phyloP scores from a whole-genome alignment of 306 rosid species.

The Oxytropis ochrocephala region DNA sequence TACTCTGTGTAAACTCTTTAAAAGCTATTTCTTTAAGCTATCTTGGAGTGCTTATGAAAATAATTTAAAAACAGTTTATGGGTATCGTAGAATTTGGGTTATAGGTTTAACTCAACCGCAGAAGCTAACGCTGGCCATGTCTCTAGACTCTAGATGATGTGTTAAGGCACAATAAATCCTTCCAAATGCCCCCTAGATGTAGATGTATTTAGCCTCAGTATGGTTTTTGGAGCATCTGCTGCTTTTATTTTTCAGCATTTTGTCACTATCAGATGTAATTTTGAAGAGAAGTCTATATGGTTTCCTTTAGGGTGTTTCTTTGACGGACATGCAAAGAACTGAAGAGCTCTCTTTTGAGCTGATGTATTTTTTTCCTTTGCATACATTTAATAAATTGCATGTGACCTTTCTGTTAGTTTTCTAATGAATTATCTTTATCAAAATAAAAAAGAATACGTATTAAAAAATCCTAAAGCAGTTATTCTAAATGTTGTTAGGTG shows the following conservation, averaged over 20 bases:
- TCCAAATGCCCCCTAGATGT: neutral
- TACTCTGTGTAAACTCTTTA: neutral
- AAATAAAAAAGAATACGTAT: neutral
- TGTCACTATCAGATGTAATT: neutral
- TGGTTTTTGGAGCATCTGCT: neutral
- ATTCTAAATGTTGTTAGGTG: neutral
- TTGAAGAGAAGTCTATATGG: neutral
- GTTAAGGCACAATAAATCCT: neutral
- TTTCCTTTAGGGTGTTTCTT: neutral
- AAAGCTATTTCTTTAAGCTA: neutral
- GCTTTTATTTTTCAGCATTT: neutral
- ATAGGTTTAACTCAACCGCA: too few relatives aligned
- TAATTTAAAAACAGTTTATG: too few relatives aligned
- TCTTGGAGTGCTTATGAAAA: neutral
- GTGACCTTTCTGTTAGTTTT: neutral
- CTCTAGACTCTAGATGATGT: too few relatives aligned
- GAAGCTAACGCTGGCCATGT: too few relatives aligned
- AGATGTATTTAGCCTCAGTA: neutral
- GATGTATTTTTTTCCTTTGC: neutral
- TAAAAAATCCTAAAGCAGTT: neutral
- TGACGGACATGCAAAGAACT: neutral
- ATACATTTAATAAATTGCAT: neutral
- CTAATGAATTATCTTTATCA: neutral
- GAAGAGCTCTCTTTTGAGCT: neutral
- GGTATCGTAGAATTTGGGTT: too few relatives aligned